These are phyloP conservation scores for Penicillium cataractarum DNA, from an alignment of 495 filamentous ascomycete genomes.

Conservation along the genomic window DNA sequence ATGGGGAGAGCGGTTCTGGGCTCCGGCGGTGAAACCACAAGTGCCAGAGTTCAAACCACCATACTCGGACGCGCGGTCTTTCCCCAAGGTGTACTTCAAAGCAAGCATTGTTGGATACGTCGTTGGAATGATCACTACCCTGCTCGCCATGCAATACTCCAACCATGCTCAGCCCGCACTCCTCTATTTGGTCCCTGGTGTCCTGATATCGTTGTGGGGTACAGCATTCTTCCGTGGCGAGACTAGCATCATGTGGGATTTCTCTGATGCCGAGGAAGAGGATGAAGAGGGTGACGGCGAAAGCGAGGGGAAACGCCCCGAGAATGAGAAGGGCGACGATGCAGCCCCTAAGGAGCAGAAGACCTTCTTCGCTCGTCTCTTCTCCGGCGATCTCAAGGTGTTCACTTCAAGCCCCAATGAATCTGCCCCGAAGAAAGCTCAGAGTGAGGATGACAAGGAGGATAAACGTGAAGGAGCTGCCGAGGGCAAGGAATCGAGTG, in stretches of 20 bases:
- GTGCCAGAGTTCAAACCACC: conserved; percentile 41
- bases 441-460: conserved; percentile 12
- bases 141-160: conserved; percentile 75
- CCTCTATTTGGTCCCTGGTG: conserved; percentile 89
- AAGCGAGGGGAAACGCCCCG: background rate
- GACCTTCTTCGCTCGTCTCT: conserved; percentile 37
- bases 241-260: conserved; percentile 73
- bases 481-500: conserved; percentile 10
- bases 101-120: conserved; percentile 79
- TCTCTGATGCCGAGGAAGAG: conserved; percentile 65
- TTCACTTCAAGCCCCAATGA: conserved; percentile 7
- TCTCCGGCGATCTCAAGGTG: conserved; percentile 26
- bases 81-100: conserved; percentile 88
- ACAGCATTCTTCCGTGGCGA: conserved; percentile 76
- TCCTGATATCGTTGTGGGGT: conserved; percentile 75
- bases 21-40: conserved; percentile 34
- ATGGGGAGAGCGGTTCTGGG: conserved; percentile 92
- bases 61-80: conserved; percentile 52
- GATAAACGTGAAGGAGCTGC: conserved; percentile 9
- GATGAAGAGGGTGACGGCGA: conserved; percentile 32
- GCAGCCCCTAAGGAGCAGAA: conserved; percentile 14
- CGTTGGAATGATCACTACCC: conserved; percentile 74
- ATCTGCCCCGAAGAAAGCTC: conserved; percentile 3
- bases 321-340: conserved; percentile 29
- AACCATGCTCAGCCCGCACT: conserved; percentile 88